phyloP scores from a whole-genome alignment of 2,329 filamentous ascomycete species.

The Pseudonectria foliicola region DNA sequence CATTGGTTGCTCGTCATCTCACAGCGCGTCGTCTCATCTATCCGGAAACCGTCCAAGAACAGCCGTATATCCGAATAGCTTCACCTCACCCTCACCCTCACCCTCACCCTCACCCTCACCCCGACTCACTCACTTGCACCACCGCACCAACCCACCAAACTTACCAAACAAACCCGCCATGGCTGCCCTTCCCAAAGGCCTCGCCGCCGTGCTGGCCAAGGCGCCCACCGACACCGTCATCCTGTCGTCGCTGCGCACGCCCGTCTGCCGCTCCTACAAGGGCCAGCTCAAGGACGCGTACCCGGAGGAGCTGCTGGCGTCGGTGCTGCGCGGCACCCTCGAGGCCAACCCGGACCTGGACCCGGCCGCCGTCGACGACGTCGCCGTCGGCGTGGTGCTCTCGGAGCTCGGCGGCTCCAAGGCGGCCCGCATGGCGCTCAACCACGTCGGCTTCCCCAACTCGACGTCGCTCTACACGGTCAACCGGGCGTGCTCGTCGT shows the following conservation, averaged over 20 bases:
- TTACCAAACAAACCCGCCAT: too few relatives aligned
- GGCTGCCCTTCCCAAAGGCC: slow-evolving; percentile 37
- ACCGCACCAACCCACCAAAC: too few relatives aligned
- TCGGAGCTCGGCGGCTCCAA: slow-evolving; percentile 87
- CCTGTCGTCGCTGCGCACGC: slow-evolving; percentile 83
- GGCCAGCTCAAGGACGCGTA: slow-evolving; percentile 81
- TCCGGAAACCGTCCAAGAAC: too few relatives aligned
- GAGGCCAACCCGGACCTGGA: slow-evolving; percentile 66
- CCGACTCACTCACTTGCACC: neutral
- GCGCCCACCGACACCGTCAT: slow-evolving; percentile 77
- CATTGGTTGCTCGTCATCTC: too few relatives aligned
- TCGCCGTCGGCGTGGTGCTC: slow-evolving; percentile 81
- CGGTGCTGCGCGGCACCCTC: slow-evolving; percentile 40
- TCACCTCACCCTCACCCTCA: slow-evolving; percentile 2
- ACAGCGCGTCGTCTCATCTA: too few relatives aligned
- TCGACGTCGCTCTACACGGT: slow-evolving; percentile 75
- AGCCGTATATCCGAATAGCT: too few relatives aligned
- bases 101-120: too few relatives aligned
- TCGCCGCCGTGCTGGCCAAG: slow-evolving; percentile 72
- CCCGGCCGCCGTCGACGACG: slow-evolving; percentile 61
- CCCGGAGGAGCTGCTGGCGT: slow-evolving; percentile 78
- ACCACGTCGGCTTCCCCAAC: slow-evolving; percentile 70
- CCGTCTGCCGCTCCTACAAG: slow-evolving; percentile 75
- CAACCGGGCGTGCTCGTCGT: slow-evolving; percentile 79
- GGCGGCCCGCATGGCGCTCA: slow-evolving; percentile 83